Base-by-base conservation (phyloP, 306 rosid species). In the Myrica gale region DNA sequence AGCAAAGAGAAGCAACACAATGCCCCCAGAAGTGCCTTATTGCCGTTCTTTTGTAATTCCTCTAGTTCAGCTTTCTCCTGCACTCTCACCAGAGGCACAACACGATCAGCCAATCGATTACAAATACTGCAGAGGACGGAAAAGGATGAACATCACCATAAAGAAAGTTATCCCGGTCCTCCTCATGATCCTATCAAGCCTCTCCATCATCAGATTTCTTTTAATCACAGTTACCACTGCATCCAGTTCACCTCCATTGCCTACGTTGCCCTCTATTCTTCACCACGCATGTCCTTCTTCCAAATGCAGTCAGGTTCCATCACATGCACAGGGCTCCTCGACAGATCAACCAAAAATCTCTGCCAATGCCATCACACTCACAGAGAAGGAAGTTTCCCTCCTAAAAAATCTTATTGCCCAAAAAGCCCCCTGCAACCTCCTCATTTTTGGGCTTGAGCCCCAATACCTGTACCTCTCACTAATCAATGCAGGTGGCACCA, bases 391-490 rank as follows among this genome's bases (percentile, higher is more conserved):
- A 85, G 88, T 86, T 86, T 83, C 55, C 65, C 85, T 87, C 75
- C 84, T 95, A 7, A 81, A 76, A 57, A 67, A 83, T 69, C 86
- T 95, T 79, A 83, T 95, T 68, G 76, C 90, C 61, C 78, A 73
- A 11, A 95, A 78, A 84, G 71, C 88, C 37, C 97, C 97, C 57
- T 92, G 97, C 89, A 95, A 92, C 87, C 89, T 95, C 57, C 97
- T 95, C 54, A 76, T 95, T 74, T 95, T 95, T 41, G 97, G 98
- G 72, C 72, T 92, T 26, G 90, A 90, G 57, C 79, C 85, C 5
- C 89, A 90, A 78, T 88, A 88, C 81, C 87, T 86, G 6, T n/a
- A 66, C 52, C 93, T 95, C 79, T 88, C 96, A 37, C 87, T 76
- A 7, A 83, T 90, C 79, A 95, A 95, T 63, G 81, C 81, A 67